These are phyloP conservation scores for Exophiala xenobiotica DNA, from an alignment of 2,329 filamentous ascomycete species.

Conservation along the genomic window DNA sequence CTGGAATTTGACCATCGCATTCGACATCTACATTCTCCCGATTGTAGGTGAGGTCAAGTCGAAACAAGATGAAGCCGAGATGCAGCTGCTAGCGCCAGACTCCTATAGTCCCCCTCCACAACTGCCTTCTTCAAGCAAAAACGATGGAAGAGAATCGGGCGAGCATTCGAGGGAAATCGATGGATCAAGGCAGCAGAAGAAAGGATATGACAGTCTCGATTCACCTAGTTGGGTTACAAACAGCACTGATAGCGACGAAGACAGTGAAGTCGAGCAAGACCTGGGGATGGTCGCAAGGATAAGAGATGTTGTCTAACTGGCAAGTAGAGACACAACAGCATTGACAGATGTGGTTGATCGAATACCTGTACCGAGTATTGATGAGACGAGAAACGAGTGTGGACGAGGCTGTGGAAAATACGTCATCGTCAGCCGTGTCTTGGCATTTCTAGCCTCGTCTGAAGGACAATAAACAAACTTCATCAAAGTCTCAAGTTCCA, in stretches of 20 bases:
- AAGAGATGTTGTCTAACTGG: not conserved
- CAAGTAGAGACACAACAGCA: not conserved
- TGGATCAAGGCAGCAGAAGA: not conserved
- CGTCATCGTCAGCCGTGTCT: not conserved
- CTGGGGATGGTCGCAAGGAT: not conserved
- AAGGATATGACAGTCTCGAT: not conserved
- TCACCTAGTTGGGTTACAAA: not conserved
- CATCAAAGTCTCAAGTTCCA: too few relatives aligned
- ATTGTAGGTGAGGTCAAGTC: conserved; percentile 10
- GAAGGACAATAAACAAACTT: too few relatives aligned
- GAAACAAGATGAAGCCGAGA: conserved; percentile 6
- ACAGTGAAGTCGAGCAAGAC: not conserved
- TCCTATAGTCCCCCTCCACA: not conserved
- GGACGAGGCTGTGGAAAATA: not conserved
- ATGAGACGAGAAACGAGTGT: not conserved
- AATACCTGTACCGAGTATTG: too few relatives aligned
- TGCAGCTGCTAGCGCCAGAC: not conserved
- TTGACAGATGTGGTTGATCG: too few relatives aligned
- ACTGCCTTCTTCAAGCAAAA: not conserved
- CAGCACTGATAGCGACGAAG: not conserved
- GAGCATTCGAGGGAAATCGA: not conserved
- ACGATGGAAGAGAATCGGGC: not conserved
- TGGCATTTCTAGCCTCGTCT: not conserved
- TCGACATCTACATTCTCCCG: conserved; percentile 10
- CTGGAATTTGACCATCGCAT: conserved; percentile 13